Evolutionary conservation across 2,329 filamentous ascomycete species (phyloP), one percentile per base, ranked within the genome.

Genomic region (Talaromyces sp.): DNA sequence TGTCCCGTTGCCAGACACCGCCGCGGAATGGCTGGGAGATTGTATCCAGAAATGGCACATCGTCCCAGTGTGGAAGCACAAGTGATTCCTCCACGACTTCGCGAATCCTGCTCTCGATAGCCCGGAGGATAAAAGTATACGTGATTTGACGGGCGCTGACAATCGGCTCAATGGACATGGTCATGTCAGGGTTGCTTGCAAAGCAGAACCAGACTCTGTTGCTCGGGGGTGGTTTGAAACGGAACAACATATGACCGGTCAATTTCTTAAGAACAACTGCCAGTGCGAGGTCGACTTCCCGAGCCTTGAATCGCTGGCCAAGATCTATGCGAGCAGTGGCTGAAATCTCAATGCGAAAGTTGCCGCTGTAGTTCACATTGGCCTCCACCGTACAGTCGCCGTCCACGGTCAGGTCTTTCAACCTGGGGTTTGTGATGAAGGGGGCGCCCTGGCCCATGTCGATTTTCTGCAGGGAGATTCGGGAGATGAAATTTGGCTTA

Each of bases 191-290:
- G 82, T 92, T 90, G n/a, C 86, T 86, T 71, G 95, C 90, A 70
- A 99, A 99, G 0, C 92, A 88, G 66, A 97, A 85, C 94, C 94
- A 99, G n/a, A 96, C 74, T 46, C 94, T 86, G 72, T 99, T 99
- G 74, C 92, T 97, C 0, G 94, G 94, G 17, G 93, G 91, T 7
- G 94, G 91, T 74, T 99, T 99, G 74, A 97, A 87, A 69, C 91
- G 89, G 68, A 97, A 81, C 31, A 96, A 77, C 52, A 90, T 76
- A 68, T 96, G 93, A 0, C 94, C 94, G 68, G 95, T 90, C 1
- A 97, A 79, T 67, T 88, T 90, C 71, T 90, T 92, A 60, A 97
- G 74, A 0, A 94, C 88, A 3, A 92, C 90, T 3, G 94, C 91
- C 38, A 99, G 82, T 10, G 97, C 83, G 56, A 99, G 81, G 63